A percentile compares a stretch with the other conserved stretches of the same genome.
phyloP scores from a whole-genome alignment of 2,329 filamentous ascomycete species.

The Trichoderma sp. region DNA sequence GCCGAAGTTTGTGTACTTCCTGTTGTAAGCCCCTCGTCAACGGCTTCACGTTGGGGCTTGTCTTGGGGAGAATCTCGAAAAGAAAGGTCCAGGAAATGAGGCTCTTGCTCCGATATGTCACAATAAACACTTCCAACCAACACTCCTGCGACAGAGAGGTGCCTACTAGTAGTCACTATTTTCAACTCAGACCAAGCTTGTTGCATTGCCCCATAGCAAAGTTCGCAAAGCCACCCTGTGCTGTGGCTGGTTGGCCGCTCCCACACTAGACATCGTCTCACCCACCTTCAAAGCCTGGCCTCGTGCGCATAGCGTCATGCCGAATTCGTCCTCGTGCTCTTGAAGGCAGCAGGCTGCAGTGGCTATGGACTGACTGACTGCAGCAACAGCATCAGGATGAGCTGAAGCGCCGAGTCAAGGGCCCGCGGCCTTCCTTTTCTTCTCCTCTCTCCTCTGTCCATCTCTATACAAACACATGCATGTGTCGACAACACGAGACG shows the following conservation, averaged over 20 bases:
- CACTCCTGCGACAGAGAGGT: background rate
- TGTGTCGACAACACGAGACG: background rate
- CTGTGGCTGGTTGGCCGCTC: constrained; percentile 15
- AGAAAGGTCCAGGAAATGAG: background rate
- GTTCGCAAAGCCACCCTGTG: constrained; percentile 4
- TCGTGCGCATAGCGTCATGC: constrained; percentile 22
- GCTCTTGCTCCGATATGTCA: background rate
- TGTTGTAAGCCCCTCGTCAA: background rate
- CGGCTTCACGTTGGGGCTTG: background rate
- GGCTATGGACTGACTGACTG: constrained; percentile 2
- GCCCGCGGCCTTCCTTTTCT: background rate
- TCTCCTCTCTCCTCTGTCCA: background rate
- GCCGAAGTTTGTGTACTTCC: background rate
- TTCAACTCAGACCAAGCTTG: background rate
- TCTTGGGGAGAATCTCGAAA: background rate
- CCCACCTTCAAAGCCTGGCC: constrained; percentile 15
- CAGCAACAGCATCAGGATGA: constrained; percentile 1
- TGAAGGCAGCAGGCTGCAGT: constrained; percentile 18
- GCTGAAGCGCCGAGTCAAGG: background rate
- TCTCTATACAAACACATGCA: background rate
- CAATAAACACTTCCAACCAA: background rate
- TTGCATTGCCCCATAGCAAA: background rate
- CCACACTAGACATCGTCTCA: constrained; percentile 17
- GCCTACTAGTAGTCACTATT: background rate
- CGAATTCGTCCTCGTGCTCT: constrained; percentile 21